Conservation (phyloP, 2,329 filamentous ascomycete species). For the Diplodia mutila region DNA sequence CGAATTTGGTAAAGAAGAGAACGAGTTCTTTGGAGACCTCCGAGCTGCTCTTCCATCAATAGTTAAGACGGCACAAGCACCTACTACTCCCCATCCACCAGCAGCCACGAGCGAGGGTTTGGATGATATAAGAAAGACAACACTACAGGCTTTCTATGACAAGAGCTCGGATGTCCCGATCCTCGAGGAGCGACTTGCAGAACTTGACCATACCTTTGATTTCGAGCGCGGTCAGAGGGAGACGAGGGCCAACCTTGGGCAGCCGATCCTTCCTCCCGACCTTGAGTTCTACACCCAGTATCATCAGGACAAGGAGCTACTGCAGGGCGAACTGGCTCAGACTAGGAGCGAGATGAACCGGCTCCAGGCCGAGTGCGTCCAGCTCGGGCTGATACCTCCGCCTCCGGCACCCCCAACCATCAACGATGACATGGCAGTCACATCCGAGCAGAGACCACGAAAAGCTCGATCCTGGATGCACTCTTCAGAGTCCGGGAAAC, state of each 20-base stretch:
- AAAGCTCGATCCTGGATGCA: background rate
- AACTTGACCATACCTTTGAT: conserved; percentile 8
- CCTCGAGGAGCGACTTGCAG: conserved; percentile 6
- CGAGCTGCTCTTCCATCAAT: background rate
- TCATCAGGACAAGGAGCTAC: background rate
- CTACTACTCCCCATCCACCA: background rate
- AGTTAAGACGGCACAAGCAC: background rate
- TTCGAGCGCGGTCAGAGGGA: conserved; percentile 13
- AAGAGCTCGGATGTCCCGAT: conserved; percentile 11
- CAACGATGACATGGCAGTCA: background rate
- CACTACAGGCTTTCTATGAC: conserved; percentile 14
- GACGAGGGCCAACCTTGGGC: conserved; percentile 5
- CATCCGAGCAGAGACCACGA: background rate
- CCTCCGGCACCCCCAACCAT: background rate
- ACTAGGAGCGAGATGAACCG: background rate
- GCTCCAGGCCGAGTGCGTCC: background rate
- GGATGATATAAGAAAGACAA: background rate
- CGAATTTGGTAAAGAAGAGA: conserved; percentile 4
- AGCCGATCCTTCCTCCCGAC: conserved; percentile 18
- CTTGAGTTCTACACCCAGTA: conserved; percentile 24
- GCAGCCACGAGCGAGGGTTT: background rate
- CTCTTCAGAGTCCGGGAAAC: background rate
- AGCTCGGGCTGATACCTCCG: background rate
- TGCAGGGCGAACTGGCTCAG: background rate
- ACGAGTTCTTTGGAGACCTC: background rate